Conservation (phyloP, 2,329 filamentous ascomycete genomes). For the Magnaporthiopsis incrustans region DNA sequence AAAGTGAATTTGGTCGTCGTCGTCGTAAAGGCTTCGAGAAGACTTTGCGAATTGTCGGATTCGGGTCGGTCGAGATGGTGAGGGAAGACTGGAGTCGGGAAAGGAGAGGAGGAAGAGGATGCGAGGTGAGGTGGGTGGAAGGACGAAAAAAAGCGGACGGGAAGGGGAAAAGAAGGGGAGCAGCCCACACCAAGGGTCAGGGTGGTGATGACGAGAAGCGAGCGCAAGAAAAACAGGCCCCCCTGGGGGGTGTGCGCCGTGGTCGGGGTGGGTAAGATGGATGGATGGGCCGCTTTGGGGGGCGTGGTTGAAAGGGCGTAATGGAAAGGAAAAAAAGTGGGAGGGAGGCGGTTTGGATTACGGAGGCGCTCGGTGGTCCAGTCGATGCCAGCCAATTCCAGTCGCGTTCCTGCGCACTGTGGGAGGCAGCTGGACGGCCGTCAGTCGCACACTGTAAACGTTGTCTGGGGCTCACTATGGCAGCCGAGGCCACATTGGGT, state of each 20-base stretch:
- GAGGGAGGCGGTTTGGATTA: slow-evolving; percentile 2
- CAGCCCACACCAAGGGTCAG: slow-evolving; percentile 1
- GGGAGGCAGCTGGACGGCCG: too few species aligned
- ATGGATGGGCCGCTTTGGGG: background rate
- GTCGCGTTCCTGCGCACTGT: background rate
- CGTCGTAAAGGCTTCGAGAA: slow-evolving; percentile 5
- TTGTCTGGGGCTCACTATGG: background rate
- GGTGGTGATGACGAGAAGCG: slow-evolving; percentile 6
- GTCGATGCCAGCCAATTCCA: background rate
- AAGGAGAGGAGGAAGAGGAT: slow-evolving; percentile 11
- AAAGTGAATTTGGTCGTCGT: slow-evolving; percentile 30
- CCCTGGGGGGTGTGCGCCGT: background rate
- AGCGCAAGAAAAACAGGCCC: slow-evolving; percentile 3
- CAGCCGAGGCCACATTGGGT: background rate
- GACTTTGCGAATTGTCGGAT: slow-evolving; percentile 23
- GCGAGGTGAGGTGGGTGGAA: slow-evolving; percentile 14
- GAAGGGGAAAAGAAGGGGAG: slow-evolving; percentile 5
- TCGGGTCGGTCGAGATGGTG: slow-evolving; percentile 16
- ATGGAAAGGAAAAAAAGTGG: background rate
- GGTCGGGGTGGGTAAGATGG: background rate
- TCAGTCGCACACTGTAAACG: background rate
- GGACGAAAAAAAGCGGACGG: slow-evolving; percentile 14
- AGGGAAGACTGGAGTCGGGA: slow-evolving; percentile 20
- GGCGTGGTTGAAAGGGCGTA: background rate
- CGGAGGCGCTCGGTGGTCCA: background rate